A percentile compares a stretch with the other conserved stretches of the same genome.
phyloP scores from a whole-genome alignment of 352 stramenopile genomes.

The Phytophthora pisi region DNA sequence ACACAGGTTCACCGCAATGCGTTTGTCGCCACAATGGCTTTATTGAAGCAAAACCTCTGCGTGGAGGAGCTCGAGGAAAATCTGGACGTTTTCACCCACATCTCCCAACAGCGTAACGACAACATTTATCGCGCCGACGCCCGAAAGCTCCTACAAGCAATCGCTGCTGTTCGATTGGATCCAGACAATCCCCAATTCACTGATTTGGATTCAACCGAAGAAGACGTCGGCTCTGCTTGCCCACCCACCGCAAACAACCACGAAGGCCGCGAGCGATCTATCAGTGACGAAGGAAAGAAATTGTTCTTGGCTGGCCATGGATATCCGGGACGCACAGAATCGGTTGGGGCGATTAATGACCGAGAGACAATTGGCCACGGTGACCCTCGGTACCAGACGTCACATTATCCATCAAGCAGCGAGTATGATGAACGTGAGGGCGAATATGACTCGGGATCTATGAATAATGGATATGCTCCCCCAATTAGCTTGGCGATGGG shows the following conservation, averaged over 20 bases:
- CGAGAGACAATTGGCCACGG: slow-evolving; percentile 41
- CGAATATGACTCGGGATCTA: slow-evolving; percentile 52
- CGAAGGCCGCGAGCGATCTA: slow-evolving; percentile 66
- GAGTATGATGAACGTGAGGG: slow-evolving; percentile 67
- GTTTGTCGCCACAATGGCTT: slow-evolving; percentile 64
- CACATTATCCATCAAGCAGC: slow-evolving; percentile 56
- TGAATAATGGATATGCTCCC: slow-evolving; percentile 58
- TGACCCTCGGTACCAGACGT: slow-evolving; percentile 46
- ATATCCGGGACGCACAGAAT: slow-evolving; percentile 31
- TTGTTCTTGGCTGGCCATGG: slow-evolving; percentile 71
- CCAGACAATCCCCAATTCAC: slow-evolving; percentile 80
- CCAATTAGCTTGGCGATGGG: slow-evolving; percentile 27
- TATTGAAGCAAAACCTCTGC: slow-evolving; percentile 83
- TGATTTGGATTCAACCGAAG: slow-evolving; percentile 63
- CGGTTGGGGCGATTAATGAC: slow-evolving; percentile 39
- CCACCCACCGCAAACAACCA: slow-evolving; percentile 73
- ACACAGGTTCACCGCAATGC: slow-evolving; percentile 81
- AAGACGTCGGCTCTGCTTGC: slow-evolving; percentile 55
- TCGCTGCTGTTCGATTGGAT: slow-evolving; percentile 81
- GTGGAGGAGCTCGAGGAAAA: slow-evolving; percentile 84
- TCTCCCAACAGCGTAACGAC: slow-evolving; percentile 85
- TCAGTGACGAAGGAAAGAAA: slow-evolving; percentile 89
- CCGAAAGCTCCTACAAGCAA: slow-evolving; percentile 82
- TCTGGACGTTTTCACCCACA: slow-evolving; percentile 76
- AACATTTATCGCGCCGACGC: slow-evolving; percentile 83